Conservation (phyloP, 768 basidiomycete species). For the Podaxis mareebaensis region DNA sequence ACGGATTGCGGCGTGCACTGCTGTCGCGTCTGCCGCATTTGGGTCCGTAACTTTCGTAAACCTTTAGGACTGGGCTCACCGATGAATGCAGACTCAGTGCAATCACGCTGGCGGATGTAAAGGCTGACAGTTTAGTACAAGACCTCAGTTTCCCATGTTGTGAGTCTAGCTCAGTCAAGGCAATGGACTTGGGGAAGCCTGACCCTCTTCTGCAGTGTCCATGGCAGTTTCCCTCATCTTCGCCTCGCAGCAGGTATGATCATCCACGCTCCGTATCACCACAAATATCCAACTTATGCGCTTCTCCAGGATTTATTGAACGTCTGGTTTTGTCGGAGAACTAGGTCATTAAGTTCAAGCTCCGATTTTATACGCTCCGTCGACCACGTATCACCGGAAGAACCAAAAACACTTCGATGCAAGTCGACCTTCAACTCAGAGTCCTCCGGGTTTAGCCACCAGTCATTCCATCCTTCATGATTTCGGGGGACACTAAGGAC, state of each 20-base stretch:
- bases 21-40: conserved; percentile 1
- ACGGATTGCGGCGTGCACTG: conserved; percentile 10
- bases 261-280: background rate
- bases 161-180: background rate
- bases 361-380: background rate
- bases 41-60: background rate
- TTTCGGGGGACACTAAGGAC: background rate
- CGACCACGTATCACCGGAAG: background rate
- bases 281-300: background rate
- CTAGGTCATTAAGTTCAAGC: background rate
- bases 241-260: conserved; percentile 2
- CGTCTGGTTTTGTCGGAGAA: conserved; percentile 4
- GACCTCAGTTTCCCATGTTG: conserved; percentile 12
- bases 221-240: conserved; percentile 13
- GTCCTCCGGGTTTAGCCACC: background rate
- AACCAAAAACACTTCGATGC: background rate
- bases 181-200: background rate
- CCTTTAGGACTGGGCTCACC: background rate
- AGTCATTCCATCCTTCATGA: background rate
- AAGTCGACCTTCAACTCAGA: background rate
- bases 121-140: background rate
- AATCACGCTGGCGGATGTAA: background rate
- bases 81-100: background rate
- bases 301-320: conserved; percentile 1
- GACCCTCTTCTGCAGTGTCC: background rate